Evolutionary conservation across 805 yeast genomes (phyloP), one percentile per base, ranked within the genome.

Genomic region (Candida schatavii): DNA sequence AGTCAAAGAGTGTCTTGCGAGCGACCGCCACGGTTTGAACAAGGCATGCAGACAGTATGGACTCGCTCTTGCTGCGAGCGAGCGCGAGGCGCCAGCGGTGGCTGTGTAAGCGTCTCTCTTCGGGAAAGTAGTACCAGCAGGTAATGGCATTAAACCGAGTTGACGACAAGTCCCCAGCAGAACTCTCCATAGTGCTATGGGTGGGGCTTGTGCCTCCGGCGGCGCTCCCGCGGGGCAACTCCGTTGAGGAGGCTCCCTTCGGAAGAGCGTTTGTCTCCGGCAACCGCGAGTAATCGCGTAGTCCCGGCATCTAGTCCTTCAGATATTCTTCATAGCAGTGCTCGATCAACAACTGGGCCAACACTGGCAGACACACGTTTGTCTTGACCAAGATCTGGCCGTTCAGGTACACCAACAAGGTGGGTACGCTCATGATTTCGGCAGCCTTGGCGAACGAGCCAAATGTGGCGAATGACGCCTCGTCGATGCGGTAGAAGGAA

Each of bases 11-110:
- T 62, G 71, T 45, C 31, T 69, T 17, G 52, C 43, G 26, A 69
- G 70, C 2, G 51, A 68, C 40, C 53, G 58, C 30, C 45, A 54
- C 5, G 62, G 66, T 10, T 52, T 70, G 26, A 58, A 55, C 18
- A 60, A 58, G 44, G 74, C 74, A 2, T 52, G 62, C 20, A 47
- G 43, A 14, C 71, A 66, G 23, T 70, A 69, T 43, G 55, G 57
- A 4, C 52, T 55, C 15, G 72, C 72, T 18, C 22, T 38, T 28
- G 22, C 19, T 11, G 41, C 39, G 11, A 22, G 27, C 13, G 36
- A 33, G 15, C 6, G 61, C 52, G 27, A 48, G 56, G 27, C 27
- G 27, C 27, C 27, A 23, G 27, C 11, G 27, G 11, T 23, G 11
- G 27, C 27, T 23, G n/a, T n/a, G n/a, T n/a, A n/a, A n/a, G n/a